Base-by-base conservation (phyloP, 1,284 basidiomycete species). In the Cryptococcus maquisensis region DNA sequence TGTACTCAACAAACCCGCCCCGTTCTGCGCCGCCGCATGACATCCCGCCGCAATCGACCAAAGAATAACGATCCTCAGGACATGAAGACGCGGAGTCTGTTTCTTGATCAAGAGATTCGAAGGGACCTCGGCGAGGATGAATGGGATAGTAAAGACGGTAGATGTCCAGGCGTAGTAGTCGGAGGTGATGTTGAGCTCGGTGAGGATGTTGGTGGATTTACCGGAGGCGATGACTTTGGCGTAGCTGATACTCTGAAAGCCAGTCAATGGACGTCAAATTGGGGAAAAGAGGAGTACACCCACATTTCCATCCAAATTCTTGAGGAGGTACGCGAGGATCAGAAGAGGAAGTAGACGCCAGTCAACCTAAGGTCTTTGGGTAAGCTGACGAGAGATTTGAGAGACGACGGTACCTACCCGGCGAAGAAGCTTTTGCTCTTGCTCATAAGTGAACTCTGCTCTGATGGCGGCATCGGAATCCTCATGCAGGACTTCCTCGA, bases 81-180 rank as follows among this genome's bases (percentile, higher is more conserved):
- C 61, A 35, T 66, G 62, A 9, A 62, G 40, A 12, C 64, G 50
- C 10, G 67, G 67, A 15, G 61, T 63, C 1, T 52, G 46, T 55
- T 54, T 52, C 49, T 68, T 68, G 56, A 68, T 51, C 35, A 65
- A 23, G 13, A 68, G 21, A 47, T 67, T 68, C 1, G 56, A 59
- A 0, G 65, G 66, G 9, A 68, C 51, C 52, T 67, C 67, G 16
- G 54, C 45, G 5, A 64, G 39, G 28, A 63, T 57, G 36, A 48
- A 54, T 13, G 49, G 41, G 46, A 67, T 55, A 12, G 59, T 62
- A 58, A 55, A 67, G 44, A 35, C 18, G 44, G 44, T 46, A n/a
- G 24, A 35, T 24, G 28, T 28, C 44, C 44, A 46, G 44, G 24
- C 44, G 23, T 35, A 46, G 44, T 46, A 46, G 32, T 52, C 32